Conservation (phyloP, 2,329 filamentous ascomycete species). For the Tolypocladium album region DNA sequence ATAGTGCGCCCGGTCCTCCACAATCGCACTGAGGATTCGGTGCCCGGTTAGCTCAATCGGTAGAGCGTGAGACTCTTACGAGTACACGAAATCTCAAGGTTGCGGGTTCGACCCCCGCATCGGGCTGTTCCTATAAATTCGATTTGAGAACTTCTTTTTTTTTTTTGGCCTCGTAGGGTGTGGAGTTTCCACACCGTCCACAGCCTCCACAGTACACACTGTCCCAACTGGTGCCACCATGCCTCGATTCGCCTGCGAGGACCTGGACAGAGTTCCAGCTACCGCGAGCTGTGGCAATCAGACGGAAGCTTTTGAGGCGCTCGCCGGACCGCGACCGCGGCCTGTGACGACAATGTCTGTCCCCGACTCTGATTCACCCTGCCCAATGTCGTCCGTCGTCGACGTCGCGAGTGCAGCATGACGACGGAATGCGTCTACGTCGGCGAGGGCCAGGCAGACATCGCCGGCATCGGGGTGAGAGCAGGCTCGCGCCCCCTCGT, state of each 20-base stretch:
- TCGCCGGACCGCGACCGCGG: not conserved
- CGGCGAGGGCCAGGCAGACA: constrained; percentile 16
- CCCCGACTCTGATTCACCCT: not conserved
- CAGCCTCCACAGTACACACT: too few species aligned
- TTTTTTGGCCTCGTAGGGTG: too few species aligned
- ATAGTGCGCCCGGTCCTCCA: not conserved
- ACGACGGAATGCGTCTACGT: constrained; percentile 11
- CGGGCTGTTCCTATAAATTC: constrained; percentile 24
- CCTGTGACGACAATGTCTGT: not conserved
- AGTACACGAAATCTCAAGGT: constrained; percentile 29
- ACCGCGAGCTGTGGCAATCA: not conserved
- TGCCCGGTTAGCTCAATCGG: constrained; percentile 29
- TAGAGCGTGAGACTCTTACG: constrained; percentile 64
- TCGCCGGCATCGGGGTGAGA: constrained; percentile 19
- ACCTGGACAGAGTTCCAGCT: not conserved
- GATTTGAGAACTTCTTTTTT: not conserved
- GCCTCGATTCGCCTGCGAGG: not conserved
- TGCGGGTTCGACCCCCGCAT: constrained; percentile 41
- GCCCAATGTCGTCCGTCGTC: not conserved
- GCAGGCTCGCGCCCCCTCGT: constrained; percentile 2
- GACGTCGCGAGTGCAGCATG: not conserved
- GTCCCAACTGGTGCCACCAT: not conserved
- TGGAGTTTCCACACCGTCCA: too few species aligned
- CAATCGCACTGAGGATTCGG: constrained; percentile 5
- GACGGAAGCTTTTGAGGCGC: not conserved